Evolutionary conservation across 148 eudicot genomes (phyloP).

Genomic region (Dianthus caryophyllus): DNA sequence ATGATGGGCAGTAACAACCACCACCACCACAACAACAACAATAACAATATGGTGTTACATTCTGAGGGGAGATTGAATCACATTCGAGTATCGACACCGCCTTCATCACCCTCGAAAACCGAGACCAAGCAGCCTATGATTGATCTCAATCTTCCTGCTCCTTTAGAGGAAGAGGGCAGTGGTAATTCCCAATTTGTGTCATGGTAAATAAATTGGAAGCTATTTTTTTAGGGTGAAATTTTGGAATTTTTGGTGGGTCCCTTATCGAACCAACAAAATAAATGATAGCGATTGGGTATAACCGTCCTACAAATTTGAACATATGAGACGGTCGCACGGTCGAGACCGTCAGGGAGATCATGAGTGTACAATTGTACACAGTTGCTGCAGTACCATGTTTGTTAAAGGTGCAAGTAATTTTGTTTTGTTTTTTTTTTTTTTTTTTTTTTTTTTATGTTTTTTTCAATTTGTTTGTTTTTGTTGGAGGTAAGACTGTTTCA

Average conservation of each 20-base stretch:
- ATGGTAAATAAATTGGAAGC: slow-evolving; percentile 26
- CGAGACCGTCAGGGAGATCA: no score
- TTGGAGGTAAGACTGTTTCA: slow-evolving; percentile 21
- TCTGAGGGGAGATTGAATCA: neutral
- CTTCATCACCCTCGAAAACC: slow-evolving; percentile 8
- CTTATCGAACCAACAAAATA: neutral
- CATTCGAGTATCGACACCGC: neutral
- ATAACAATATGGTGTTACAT: neutral
- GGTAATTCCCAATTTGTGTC: slow-evolving; percentile 33
- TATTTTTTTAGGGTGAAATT: slow-evolving; percentile 9
- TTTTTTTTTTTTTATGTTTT: neutral
- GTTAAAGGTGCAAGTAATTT: neutral
- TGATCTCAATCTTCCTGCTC: slow-evolving; percentile 88
- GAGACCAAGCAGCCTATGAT: slow-evolving; percentile 29
- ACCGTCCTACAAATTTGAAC: no score
- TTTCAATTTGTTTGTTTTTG: no score
- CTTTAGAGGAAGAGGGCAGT: slow-evolving; percentile 48
- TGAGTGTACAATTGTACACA: slow-evolving; percentile 27
- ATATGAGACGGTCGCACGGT: no score
- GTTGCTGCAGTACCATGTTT: slow-evolving; percentile 4
- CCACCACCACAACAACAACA: no score
- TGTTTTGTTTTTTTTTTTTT: neutral
- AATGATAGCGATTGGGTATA: neutral
- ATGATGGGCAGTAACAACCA: slow-evolving; percentile 41
- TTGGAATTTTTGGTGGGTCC: slow-evolving; percentile 13